A percentile compares a stretch with the other conserved stretches of the same genome.
phyloP scores from a whole-genome alignment of 2,329 filamentous ascomycete genomes.

The Fonsecaea pugnacius region DNA sequence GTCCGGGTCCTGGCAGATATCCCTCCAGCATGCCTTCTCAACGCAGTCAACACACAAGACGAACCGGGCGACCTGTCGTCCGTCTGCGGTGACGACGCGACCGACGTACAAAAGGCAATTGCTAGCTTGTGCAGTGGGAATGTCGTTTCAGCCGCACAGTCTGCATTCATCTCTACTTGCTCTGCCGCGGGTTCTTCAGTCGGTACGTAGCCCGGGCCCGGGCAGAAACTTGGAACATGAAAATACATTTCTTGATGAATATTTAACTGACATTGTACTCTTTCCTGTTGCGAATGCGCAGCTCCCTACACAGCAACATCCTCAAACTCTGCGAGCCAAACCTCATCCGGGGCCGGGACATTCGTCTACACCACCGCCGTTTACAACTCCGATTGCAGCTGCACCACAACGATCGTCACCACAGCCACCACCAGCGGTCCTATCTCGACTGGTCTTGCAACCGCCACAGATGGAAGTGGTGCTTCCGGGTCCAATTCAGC shows the following conservation, averaged over 20 bases:
- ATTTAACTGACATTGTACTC: background rate
- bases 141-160: conserved; percentile 42
- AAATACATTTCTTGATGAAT: background rate
- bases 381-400: conserved; percentile 36
- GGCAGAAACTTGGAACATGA: background rate
- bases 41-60: conserved; percentile 50
- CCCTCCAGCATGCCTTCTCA: conserved; percentile 57
- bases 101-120: conserved; percentile 46
- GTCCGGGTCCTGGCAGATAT: conserved; percentile 49
- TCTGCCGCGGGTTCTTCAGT: conserved; percentile 46
- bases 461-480: conserved; percentile 10
- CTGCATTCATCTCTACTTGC: conserved; percentile 48
- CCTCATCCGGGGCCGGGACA: conserved; percentile 30
- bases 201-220: conserved; percentile 42
- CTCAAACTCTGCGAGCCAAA: conserved; percentile 34
- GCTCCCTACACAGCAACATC: conserved; percentile 41
- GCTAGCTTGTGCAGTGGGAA: conserved; percentile 42
- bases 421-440: conserved; percentile 28
- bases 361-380: conserved; percentile 37
- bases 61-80: conserved; percentile 47
- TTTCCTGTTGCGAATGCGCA: conserved; percentile 13
- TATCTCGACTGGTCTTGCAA: conserved; percentile 25
- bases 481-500: conserved; percentile 36
- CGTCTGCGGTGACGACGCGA: conserved; percentile 45
- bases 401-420: conserved; percentile 29